phyloP scores from a whole-genome alignment of 2,329 filamentous ascomycete genomes.

The Phyllosticta citribraziliensis region DNA sequence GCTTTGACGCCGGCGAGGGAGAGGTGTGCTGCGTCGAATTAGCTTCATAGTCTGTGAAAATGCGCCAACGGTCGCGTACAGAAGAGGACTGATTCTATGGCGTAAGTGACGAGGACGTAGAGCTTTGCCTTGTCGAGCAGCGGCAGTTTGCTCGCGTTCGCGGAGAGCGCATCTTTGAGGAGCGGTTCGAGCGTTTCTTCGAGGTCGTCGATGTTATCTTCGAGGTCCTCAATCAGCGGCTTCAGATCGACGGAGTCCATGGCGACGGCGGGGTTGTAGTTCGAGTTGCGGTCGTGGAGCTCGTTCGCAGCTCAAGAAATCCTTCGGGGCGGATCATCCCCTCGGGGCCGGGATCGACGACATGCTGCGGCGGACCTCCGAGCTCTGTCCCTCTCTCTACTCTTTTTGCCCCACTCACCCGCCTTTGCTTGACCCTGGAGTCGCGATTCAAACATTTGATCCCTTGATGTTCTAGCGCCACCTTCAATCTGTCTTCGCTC shows the following conservation, averaged over 20 bases:
- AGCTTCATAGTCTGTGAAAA: conserved; percentile 26
- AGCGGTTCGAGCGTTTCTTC: conserved; percentile 67
- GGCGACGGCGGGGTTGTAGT: not conserved
- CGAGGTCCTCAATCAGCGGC: conserved; percentile 62
- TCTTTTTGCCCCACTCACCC: not conserved
- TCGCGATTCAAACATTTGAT: not conserved
- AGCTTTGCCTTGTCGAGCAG: conserved; percentile 94
- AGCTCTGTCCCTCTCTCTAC: not conserved
- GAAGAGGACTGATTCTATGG: conserved; percentile 84
- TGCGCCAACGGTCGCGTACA: conserved; percentile 30
- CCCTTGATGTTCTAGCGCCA: not conserved
- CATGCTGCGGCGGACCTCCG: not conserved
- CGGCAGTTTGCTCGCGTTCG: conserved; percentile 67
- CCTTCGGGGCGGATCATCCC: not conserved
- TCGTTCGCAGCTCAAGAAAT: not conserved
- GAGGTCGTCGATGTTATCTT: conserved; percentile 69
- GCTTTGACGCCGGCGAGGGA: conserved; percentile 68
- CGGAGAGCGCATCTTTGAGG: conserved; percentile 50
- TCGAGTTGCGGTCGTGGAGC: not conserved
- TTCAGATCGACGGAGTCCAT: conserved; percentile 52
- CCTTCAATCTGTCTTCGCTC: conserved; percentile 36
- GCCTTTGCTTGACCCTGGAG: not conserved
- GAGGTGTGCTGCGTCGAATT: conserved; percentile 50
- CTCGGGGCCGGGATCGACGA: not conserved
- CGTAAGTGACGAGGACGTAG: conserved; percentile 77